A percentile compares a stretch with the other conserved stretches of the same genome.
Evolutionary conservation across 2,329 filamentous ascomycete genomes (phyloP).

Genomic region (Colletotrichum truncatum): DNA sequence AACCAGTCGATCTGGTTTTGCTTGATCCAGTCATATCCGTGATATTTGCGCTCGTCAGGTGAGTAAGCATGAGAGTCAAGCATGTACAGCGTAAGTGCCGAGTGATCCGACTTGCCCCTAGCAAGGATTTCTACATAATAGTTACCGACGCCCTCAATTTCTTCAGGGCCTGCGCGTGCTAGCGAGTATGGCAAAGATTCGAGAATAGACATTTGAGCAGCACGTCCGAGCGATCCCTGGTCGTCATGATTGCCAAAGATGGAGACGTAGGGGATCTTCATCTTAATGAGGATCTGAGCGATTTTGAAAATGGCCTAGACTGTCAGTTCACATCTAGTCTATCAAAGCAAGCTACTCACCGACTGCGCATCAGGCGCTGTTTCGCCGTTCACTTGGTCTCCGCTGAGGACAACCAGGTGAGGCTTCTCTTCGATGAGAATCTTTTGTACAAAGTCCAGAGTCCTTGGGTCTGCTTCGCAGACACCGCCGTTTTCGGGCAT

Average conservation of each 20-base stretch:
- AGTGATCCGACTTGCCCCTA: conserved; percentile 81
- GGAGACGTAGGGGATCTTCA: conserved; percentile 89
- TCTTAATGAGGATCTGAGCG: conserved; percentile 82
- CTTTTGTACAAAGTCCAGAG: conserved; percentile 85
- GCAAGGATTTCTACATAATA: conserved; percentile 93
- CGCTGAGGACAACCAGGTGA: conserved; percentile 89
- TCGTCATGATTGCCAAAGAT: conserved; percentile 99
- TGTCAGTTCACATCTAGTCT: conserved; percentile 1
- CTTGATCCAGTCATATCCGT: conserved; percentile 98
- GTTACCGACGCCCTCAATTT: conserved; percentile 91
- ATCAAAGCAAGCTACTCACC: conserved; percentile 53
- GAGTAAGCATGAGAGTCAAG: conserved; percentile 94
- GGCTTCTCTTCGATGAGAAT: conserved; percentile 93
- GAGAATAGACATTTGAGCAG: conserved; percentile 84
- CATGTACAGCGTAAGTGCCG: conserved; percentile 92
- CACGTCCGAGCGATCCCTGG: conserved; percentile 81
- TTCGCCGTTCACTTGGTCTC: conserved; percentile 95
- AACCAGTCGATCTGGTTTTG: conserved; percentile 96
- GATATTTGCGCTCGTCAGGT: conserved; percentile 85
- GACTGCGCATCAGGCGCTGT: conserved; percentile 91
- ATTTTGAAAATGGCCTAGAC: conserved; percentile 89
- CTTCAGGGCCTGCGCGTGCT: conserved; percentile 82
- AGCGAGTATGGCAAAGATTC: conserved; percentile 90
- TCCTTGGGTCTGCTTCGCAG: conserved; percentile 92
- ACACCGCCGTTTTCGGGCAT: conserved; percentile 79